These are phyloP conservation scores for Metroxylon sagu DNA, from an alignment of 176 grass and related monocot genomes.

Conservation along the genomic window DNA sequence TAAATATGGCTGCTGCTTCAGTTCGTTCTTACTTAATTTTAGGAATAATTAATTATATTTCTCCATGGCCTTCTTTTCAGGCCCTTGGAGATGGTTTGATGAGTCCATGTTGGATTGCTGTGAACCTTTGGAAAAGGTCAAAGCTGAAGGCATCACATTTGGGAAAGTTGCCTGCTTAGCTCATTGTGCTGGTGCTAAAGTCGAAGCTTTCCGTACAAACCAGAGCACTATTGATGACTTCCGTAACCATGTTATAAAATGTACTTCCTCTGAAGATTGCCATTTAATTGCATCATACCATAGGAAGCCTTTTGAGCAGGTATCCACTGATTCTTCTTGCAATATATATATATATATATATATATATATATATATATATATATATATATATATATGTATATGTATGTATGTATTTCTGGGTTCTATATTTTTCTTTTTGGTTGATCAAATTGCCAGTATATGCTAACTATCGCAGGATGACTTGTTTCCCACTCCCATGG, in stretches of 20 bases:
- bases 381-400: too few relatives aligned
- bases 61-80: slow-evolving; percentile 14
- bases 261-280: slow-evolving; percentile 48
- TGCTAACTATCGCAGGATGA: too few relatives aligned
- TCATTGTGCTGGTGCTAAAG: slow-evolving; percentile 70
- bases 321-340: not conserved
- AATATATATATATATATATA: too few relatives aligned
- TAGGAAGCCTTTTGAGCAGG: slow-evolving; percentile 37
- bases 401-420: too few relatives aligned
- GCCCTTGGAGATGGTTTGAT: slow-evolving; percentile 94
- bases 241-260: slow-evolving; percentile 43
- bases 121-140: slow-evolving; percentile 77
- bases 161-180: slow-evolving; percentile 84
- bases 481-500: too few relatives aligned
- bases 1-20: too few relatives aligned
- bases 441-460: too few relatives aligned
- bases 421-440: too few relatives aligned
- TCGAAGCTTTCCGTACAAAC: slow-evolving; percentile 51
- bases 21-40: too few relatives aligned
- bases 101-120: slow-evolving; percentile 98
- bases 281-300: slow-evolving; percentile 77
- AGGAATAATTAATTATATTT: too few relatives aligned
- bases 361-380: too few relatives aligned
- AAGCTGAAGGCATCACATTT: slow-evolving; percentile 68
- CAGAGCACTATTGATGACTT: slow-evolving; percentile 49